These are phyloP conservation scores for Phytophthora colocasiae DNA, from an alignment of 352 stramenopile species.

Conservation along the genomic window DNA sequence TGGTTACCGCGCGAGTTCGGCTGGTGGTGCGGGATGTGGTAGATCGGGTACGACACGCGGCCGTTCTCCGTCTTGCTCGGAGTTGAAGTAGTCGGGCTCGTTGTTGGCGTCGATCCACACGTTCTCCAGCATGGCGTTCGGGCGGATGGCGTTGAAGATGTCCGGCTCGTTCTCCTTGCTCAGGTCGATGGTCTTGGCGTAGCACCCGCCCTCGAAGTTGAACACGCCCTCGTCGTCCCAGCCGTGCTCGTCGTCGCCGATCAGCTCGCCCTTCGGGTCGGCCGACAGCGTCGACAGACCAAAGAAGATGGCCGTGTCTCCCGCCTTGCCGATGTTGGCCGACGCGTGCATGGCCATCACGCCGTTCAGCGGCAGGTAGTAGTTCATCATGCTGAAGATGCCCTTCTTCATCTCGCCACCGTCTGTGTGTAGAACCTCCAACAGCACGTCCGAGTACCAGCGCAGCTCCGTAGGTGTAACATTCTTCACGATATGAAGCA, in stretches of 20 bases:
- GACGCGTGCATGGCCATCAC: slow-evolving; percentile 99
- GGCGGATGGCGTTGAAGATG: slow-evolving; percentile 97
- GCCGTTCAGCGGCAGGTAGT: slow-evolving; percentile 95
- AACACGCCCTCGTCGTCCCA: slow-evolving; percentile 98
- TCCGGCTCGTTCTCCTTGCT: slow-evolving; percentile 96
- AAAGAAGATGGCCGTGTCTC: slow-evolving; percentile 98
- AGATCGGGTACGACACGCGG: no score
- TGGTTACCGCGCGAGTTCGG: slow-evolving; percentile 93
- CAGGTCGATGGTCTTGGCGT: slow-evolving; percentile 99
- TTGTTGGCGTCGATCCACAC: no score
- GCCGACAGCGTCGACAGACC: slow-evolving; percentile 94
- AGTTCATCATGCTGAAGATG: slow-evolving; percentile 99
- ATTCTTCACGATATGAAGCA: slow-evolving; percentile 68
- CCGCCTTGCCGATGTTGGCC: slow-evolving; percentile 96
- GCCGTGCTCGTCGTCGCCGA: slow-evolving; percentile 94
- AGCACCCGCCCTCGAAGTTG: slow-evolving; percentile 99
- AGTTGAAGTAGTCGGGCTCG: no score
- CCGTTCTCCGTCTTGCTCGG: no score
- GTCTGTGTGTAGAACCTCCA: slow-evolving; percentile 76
- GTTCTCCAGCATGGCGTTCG: slow-evolving; percentile 98
- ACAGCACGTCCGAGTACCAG: slow-evolving; percentile 81
- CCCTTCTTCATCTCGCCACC: slow-evolving; percentile 99
- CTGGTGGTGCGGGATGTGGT: no score
- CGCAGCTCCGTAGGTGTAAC: slow-evolving; percentile 78
- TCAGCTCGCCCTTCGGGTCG: slow-evolving; percentile 86